phyloP scores from a whole-genome alignment of 2,329 filamentous ascomycete species.

The Pseudopithomyces maydicus region DNA sequence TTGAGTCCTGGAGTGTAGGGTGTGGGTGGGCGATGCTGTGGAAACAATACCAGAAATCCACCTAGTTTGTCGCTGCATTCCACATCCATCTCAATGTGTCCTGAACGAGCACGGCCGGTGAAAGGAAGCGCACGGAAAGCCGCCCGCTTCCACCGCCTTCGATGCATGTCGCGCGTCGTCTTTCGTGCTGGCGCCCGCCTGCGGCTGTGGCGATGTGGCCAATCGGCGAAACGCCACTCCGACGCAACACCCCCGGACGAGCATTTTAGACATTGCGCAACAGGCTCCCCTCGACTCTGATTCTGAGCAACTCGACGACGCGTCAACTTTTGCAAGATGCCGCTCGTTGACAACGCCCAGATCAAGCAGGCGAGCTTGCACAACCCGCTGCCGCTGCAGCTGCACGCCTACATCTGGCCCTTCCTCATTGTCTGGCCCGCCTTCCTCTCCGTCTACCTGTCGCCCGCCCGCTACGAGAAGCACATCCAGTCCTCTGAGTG shows the following conservation, averaged over 20 bases:
- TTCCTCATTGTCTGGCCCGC: constrained; percentile 90
- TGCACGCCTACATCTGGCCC: constrained; percentile 92
- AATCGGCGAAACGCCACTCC: constrained; percentile 3
- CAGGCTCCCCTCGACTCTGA: neutral
- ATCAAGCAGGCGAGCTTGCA: constrained; percentile 87
- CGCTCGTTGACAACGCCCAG: constrained; percentile 89
- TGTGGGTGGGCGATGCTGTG: no score
- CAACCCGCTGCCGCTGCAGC: constrained; percentile 77
- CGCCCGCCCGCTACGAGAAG: constrained; percentile 80
- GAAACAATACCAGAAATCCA: no score
- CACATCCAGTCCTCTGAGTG: constrained; percentile 95
- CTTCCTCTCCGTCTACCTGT: constrained; percentile 88
- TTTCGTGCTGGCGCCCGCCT: no score
- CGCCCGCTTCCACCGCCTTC: no score
- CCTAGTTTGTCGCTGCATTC: no score
- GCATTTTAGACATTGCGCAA: constrained; percentile 3
- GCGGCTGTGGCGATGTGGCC: neutral
- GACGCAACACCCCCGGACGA: neutral
- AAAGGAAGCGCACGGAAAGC: no score
- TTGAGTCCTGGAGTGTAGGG: no score
- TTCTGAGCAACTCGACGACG: constrained; percentile 20
- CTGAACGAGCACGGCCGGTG: no score
- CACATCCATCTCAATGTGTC: no score
- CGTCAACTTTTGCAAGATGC: constrained; percentile 40
- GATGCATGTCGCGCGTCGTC: no score